A percentile compares a stretch with the other conserved stretches of the same genome.
Evolutionary conservation across 192 early-diverging fungal genomes (phyloP).

Genomic region (Linnemannia elongata): DNA sequence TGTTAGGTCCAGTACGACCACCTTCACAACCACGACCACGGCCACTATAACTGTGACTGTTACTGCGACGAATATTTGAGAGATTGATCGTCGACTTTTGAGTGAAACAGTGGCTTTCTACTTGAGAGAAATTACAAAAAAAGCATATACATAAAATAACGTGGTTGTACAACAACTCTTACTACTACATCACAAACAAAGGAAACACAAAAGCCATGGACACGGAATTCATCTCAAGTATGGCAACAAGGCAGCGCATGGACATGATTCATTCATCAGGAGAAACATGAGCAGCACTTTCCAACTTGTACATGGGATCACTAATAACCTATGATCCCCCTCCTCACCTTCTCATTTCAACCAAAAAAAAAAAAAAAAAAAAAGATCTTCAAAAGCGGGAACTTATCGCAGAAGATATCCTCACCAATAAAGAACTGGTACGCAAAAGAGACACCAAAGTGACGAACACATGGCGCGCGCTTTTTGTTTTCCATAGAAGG

Average conservation of each 20-base stretch:
- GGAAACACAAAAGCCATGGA: neutral
- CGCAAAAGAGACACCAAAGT: neutral
- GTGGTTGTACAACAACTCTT: neutral
- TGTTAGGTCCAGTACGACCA: neutral
- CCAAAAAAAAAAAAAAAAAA: no score
- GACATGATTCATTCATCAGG: no score
- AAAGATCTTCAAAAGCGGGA: conserved; percentile 64
- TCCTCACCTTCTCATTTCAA: no score
- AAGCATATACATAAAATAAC: neutral
- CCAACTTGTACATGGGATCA: neutral
- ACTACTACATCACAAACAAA: neutral
- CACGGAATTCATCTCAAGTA: conserved; percentile 39
- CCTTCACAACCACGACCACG: neutral
- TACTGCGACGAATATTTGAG: neutral
- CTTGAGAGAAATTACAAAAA: neutral
- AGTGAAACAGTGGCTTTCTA: neutral
- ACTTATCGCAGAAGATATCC: conserved; percentile 65
- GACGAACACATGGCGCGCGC: no score
- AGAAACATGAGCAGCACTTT: neutral
- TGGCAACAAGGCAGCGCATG: neutral
- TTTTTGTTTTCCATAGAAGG: no score
- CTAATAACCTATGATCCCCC: neutral
- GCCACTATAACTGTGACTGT: neutral
- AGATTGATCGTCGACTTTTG: neutral
- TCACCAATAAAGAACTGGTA: conserved; percentile 72